These are phyloP conservation scores for Syncephalis fuscata DNA, from an alignment of 371 early-diverging fungal species.

Conservation along the genomic window DNA sequence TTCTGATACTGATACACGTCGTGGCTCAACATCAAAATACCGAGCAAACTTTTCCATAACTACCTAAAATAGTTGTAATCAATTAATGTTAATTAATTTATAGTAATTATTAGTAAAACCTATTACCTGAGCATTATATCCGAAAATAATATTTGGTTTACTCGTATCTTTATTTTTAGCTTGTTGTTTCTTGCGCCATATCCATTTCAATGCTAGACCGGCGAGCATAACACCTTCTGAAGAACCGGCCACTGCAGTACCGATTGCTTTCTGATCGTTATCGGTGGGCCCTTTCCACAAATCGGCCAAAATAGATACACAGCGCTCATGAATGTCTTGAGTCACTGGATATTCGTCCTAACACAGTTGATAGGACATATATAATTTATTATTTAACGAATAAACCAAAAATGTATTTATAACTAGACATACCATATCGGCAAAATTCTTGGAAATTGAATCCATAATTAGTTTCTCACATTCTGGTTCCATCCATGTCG, in stretches of 20 bases:
- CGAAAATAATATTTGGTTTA: slow-evolving; percentile 36
- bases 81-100: no score
- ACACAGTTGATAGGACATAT: no score
- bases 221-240: slow-evolving; percentile 40
- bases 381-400: no score
- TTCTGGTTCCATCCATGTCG: slow-evolving; percentile 46
- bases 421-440: slow-evolving; percentile 8
- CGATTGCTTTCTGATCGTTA: slow-evolving; percentile 16
- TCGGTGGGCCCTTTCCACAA: slow-evolving; percentile 21
- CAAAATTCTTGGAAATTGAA: slow-evolving; percentile 26
- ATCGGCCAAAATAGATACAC: slow-evolving; percentile 28
- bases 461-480: slow-evolving; percentile 37
- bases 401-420: no score
- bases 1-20: slow-evolving; percentile 32
- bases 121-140: slow-evolving; percentile 36
- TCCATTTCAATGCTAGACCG: slow-evolving; percentile 37
- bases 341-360: slow-evolving; percentile 35
- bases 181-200: slow-evolving; percentile 25
- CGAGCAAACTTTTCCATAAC: slow-evolving; percentile 34
- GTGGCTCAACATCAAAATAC: slow-evolving; percentile 55
- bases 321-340: slow-evolving; percentile 25
- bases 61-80: slow-evolving; percentile 10
- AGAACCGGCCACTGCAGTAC: slow-evolving; percentile 31
- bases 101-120: no score
- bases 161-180: slow-evolving; percentile 23